These are phyloP conservation scores for Fusarium devonianum DNA, from an alignment of 2,329 filamentous ascomycete genomes.

Conservation along the genomic window DNA sequence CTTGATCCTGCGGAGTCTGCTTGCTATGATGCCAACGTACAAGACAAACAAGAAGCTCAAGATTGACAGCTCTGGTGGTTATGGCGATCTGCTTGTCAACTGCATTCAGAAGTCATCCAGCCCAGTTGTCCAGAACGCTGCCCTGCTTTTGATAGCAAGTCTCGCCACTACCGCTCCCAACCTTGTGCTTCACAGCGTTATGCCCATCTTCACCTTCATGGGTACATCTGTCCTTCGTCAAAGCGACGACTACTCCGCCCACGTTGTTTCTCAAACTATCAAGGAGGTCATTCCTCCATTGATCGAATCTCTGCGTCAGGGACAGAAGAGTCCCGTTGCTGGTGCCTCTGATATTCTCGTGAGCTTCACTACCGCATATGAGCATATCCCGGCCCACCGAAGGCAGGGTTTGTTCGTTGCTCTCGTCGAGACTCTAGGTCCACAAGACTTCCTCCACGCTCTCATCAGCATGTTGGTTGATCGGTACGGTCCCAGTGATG, in stretches of 20 bases:
- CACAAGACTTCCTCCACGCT: constrained; percentile 86
- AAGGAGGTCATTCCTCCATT: constrained; percentile 92
- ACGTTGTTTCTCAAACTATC: constrained; percentile 95
- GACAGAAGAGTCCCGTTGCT: constrained; percentile 77
- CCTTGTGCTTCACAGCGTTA: constrained; percentile 92
- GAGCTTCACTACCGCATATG: constrained; percentile 95
- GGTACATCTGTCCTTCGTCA: constrained; percentile 89
- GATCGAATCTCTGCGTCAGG: constrained; percentile 82
- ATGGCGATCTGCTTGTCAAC: constrained; percentile 90
- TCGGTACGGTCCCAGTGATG: constrained; percentile 80
- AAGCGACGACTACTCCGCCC: constrained; percentile 94
- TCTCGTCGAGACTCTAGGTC: constrained; percentile 82
- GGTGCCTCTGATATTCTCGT: constrained; percentile 90
- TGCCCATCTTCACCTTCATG: constrained; percentile 99
- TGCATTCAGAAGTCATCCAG: constrained; percentile 92
- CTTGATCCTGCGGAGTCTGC: constrained; percentile 79
- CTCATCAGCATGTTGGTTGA: constrained; percentile 90
- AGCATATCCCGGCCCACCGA: constrained; percentile 90
- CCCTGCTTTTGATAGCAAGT: constrained; percentile 85
- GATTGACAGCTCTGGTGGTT: constrained; percentile 80
- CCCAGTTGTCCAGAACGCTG: constrained; percentile 91
- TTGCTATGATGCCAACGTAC: constrained; percentile 82
- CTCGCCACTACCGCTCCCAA: constrained; percentile 89
- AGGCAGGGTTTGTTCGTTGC: constrained; percentile 84
- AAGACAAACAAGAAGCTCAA: constrained; percentile 66